Evolutionary conservation across 2,329 filamentous ascomycete species (phyloP).

Genomic region (Trichoderma sp.): DNA sequence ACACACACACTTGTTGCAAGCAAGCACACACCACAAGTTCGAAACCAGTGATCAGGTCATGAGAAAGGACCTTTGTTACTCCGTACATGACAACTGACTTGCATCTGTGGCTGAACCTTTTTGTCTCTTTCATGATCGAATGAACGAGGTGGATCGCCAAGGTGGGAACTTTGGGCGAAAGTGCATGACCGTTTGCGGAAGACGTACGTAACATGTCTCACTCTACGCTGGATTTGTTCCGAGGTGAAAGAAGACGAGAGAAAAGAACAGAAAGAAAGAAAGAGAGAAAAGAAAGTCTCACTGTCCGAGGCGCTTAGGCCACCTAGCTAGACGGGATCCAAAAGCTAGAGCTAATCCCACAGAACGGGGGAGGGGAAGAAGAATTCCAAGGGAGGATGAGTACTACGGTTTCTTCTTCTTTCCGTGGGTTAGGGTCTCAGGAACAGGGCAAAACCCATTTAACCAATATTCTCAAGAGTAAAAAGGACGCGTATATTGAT

Average conservation of each 20-base stretch:
- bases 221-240: neutral
- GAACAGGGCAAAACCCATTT: neutral
- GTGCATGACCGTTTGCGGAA: constrained; percentile 5
- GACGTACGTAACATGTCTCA: constrained; percentile 9
- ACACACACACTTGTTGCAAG: neutral
- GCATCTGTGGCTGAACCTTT: constrained; percentile 16
- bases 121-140: neutral
- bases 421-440: neutral
- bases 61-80: constrained; percentile 3
- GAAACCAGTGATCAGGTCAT: neutral
- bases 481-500: neutral
- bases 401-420: neutral
- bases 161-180: neutral
- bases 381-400: neutral
- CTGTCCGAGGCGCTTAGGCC: neutral
- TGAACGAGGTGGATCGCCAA: neutral
- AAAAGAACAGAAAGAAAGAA: neutral
- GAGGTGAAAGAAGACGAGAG: neutral
- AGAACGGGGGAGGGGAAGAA: neutral
- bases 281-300: neutral
- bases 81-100: neutral
- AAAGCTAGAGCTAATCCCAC: neutral
- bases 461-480: neutral
- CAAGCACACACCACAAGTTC: neutral
- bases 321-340: neutral